These are phyloP conservation scores for Amphicarpaea edgeworthii DNA, from an alignment of 306 rosid genomes.

Conservation along the genomic window DNA sequence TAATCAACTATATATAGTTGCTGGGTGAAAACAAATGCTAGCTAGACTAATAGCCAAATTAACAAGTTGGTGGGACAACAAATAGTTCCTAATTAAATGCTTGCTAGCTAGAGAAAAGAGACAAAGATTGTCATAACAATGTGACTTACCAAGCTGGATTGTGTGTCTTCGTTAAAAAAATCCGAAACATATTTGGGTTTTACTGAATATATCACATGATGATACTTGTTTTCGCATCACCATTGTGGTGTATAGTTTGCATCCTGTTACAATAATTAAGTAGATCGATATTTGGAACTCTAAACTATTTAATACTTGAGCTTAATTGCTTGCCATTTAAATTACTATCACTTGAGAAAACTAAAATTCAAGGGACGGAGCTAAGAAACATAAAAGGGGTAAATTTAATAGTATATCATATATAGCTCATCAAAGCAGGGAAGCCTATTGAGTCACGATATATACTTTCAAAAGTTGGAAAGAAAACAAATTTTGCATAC, in stretches of 20 bases:
- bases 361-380: background rate
- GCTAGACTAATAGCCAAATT: background rate
- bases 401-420: too few relatives aligned
- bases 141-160: conserved; percentile 19
- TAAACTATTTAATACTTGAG: conserved; percentile 6
- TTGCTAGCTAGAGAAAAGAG: conserved; percentile 28
- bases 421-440: background rate
- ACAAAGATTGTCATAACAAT: conserved; percentile 14
- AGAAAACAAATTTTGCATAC: conserved; percentile 10
- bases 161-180: background rate
- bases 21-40: too few relatives aligned
- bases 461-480: conserved; percentile 28
- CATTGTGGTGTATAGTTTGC: background rate
- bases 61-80: conserved; percentile 9
- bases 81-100: background rate
- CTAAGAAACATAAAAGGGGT: background rate
- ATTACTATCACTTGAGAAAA: conserved; percentile 12
- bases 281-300: conserved; percentile 20
- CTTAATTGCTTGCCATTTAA: background rate
- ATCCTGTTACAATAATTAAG: background rate
- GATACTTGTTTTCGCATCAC: background rate
- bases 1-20: too few relatives aligned
- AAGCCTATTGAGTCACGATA: conserved; percentile 7
- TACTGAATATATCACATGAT: background rate
- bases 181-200: conserved; percentile 6